A percentile compares a stretch with the other conserved stretches of the same genome.
Evolutionary conservation across 768 basidiomycete genomes (phyloP).

Genomic region (Lepiota brunneoincarnata): DNA sequence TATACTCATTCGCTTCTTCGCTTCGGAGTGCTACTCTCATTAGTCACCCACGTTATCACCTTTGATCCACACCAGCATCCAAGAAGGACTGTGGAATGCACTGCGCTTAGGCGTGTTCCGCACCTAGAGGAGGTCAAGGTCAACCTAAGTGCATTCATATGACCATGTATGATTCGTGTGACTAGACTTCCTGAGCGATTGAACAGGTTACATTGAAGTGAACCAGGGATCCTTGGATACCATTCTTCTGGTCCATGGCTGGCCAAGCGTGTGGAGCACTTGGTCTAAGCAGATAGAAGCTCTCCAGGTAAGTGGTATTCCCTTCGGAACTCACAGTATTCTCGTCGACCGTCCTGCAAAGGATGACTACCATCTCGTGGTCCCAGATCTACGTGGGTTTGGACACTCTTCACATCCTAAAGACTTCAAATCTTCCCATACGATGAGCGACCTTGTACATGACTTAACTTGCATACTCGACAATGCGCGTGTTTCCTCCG

Average conservation of each 20-base stretch:
- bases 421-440: slow-evolving; percentile 56
- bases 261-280: slow-evolving; percentile 75
- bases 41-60: no score
- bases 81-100: not conserved
- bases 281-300: slow-evolving; percentile 72
- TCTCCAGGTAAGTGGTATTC: slow-evolving; percentile 44
- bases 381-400: slow-evolving; percentile 69
- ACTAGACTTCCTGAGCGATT: not conserved
- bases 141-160: slow-evolving; percentile 38
- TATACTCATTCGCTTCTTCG: no score
- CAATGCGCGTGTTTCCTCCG: slow-evolving; percentile 43
- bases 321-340: not conserved
- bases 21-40: no score
- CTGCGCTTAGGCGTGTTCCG: slow-evolving; percentile 35
- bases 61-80: no score
- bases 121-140: slow-evolving; percentile 35
- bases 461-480: slow-evolving; percentile 65
- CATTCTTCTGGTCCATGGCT: slow-evolving; percentile 72
- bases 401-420: slow-evolving; percentile 65
- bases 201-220: slow-evolving; percentile 60
- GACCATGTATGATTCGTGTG: no score
- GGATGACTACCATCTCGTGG: slow-evolving; percentile 60
- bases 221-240: slow-evolving; percentile 51
- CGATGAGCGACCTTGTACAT: slow-evolving; percentile 55
- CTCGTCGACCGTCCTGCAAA: slow-evolving; percentile 18